These are phyloP conservation scores for Cercospora zeae-maydis DNA, from an alignment of 2,329 filamentous ascomycete genomes.

Conservation along the genomic window DNA sequence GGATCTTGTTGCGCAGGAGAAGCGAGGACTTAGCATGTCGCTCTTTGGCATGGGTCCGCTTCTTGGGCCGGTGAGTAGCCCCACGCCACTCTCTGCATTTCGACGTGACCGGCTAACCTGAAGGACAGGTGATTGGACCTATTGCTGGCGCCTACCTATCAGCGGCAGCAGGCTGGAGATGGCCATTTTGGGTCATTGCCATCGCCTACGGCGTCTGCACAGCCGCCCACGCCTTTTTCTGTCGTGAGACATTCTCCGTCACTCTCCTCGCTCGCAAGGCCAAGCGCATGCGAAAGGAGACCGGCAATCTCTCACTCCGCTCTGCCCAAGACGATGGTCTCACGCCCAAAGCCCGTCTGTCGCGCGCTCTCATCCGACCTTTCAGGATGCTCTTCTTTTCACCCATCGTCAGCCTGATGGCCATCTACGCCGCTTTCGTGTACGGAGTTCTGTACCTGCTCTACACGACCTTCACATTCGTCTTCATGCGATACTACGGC, in stretches of 20 bases:
- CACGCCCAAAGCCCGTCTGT: slow-evolving; percentile 40
- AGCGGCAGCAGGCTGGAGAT: slow-evolving; percentile 50
- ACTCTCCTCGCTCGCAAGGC: slow-evolving; percentile 48
- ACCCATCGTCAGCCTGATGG: slow-evolving; percentile 52
- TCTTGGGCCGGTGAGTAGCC: slow-evolving; percentile 35
- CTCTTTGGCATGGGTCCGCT: slow-evolving; percentile 29
- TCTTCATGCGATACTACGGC: slow-evolving; percentile 41
- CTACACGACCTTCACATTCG: slow-evolving; percentile 41
- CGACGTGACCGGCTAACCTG: neutral
- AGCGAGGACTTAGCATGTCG: slow-evolving; percentile 20
- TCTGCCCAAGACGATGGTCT: slow-evolving; percentile 40
- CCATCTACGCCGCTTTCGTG: slow-evolving; percentile 46
- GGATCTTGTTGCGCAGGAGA: slow-evolving; percentile 22
- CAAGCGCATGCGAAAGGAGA: slow-evolving; percentile 45
- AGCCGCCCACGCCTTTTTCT: slow-evolving; percentile 38
- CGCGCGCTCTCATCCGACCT: slow-evolving; percentile 48
- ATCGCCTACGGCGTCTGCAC: slow-evolving; percentile 38
- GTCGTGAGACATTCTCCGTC: slow-evolving; percentile 48
- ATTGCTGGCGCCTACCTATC: slow-evolving; percentile 53
- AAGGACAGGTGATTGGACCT: slow-evolving; percentile 35
- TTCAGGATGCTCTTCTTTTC: slow-evolving; percentile 46
- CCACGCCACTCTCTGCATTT: neutral
- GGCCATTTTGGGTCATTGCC: slow-evolving; percentile 48
- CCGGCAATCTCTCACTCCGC: slow-evolving; percentile 42
- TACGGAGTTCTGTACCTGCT: slow-evolving; percentile 45